A percentile compares a stretch with the other conserved stretches of the same genome.
Conservation (phyloP, 192 early-diverging fungal species). For the Chytriomyces sp. region DNA sequence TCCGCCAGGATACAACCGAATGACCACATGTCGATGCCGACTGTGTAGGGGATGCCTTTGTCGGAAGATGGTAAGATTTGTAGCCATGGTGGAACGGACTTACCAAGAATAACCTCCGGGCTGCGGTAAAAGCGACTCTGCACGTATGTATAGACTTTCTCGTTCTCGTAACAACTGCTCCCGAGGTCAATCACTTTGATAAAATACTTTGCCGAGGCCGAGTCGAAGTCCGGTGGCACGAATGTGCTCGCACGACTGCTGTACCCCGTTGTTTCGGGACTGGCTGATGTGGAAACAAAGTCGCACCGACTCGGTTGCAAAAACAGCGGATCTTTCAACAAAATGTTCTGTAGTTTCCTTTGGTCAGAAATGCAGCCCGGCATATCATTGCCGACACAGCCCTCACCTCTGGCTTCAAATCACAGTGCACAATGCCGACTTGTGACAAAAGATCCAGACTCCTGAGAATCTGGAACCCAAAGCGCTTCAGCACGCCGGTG, state of each 20-base stretch:
- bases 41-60: slow-evolving; percentile 72
- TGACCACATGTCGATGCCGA: slow-evolving; percentile 97
- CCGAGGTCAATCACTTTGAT: slow-evolving; percentile 99
- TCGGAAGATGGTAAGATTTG: neutral
- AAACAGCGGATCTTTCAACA: slow-evolving; percentile 70
- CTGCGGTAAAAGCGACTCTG: slow-evolving; percentile 96
- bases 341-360: slow-evolving; percentile 63
- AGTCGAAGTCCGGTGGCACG: slow-evolving; percentile 50
- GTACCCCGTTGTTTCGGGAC: neutral
- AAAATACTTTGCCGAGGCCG: slow-evolving; percentile 37
- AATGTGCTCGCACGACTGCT: slow-evolving; percentile 79
- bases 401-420: slow-evolving; percentile 92
- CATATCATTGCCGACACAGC: neutral
- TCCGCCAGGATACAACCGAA: slow-evolving; percentile 95
- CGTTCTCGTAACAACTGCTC: slow-evolving; percentile 87
- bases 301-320: slow-evolving; percentile 38
- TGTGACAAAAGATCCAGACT: slow-evolving; percentile 72
- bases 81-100: slow-evolving; percentile 7
- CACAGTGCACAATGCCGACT: slow-evolving; percentile 89
- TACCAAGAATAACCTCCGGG: slow-evolving; percentile 94
- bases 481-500: slow-evolving; percentile 69
- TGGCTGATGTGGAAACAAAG: slow-evolving; percentile 5
- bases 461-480: slow-evolving; percentile 83
- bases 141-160: slow-evolving; percentile 97
- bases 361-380: neutral